Conservation (phyloP, 2,329 filamentous ascomycete genomes). For the Colletotrichum musicola region DNA sequence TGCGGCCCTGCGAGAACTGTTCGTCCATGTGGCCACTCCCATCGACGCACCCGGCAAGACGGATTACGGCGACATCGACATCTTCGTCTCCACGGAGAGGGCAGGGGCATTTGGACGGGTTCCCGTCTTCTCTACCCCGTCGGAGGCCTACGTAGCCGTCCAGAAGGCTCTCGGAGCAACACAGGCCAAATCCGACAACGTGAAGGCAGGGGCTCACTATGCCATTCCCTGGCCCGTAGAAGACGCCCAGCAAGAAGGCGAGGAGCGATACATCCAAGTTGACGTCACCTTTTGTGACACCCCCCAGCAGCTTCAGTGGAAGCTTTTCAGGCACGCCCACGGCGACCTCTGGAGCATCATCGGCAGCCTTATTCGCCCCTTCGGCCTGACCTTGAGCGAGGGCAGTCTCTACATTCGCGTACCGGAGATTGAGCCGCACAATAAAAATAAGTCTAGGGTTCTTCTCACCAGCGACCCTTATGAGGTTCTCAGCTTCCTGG, state of each 20-base stretch:
- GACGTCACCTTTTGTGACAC: constrained; percentile 71
- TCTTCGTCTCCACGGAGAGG: constrained; percentile 65
- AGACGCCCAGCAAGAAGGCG: not conserved
- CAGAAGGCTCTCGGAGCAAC: constrained; percentile 59
- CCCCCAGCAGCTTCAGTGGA: constrained; percentile 67
- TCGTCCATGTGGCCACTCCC: constrained; percentile 67
- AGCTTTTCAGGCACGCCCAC: constrained; percentile 76
- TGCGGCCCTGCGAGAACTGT: constrained; percentile 63
- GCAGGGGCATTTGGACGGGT: not conserved
- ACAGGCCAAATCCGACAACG: constrained; percentile 46
- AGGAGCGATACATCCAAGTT: constrained; percentile 69
- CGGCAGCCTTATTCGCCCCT: constrained; percentile 72
- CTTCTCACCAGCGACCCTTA: constrained; percentile 70
- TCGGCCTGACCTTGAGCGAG: constrained; percentile 76
- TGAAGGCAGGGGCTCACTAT: constrained; percentile 52
- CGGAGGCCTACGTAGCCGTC: constrained; percentile 14
- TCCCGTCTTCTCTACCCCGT: not conserved
- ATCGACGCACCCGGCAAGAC: constrained; percentile 77
- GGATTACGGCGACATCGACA: constrained; percentile 80
- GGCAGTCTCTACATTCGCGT: constrained; percentile 74
- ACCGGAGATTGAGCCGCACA: constrained; percentile 72
- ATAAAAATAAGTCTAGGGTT: constrained; percentile 70
- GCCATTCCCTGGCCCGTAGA: constrained; percentile 68
- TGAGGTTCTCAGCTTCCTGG: constrained; percentile 72
- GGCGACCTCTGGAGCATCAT: constrained; percentile 78